Evolutionary conservation across 257 asterid species (phyloP).

Genomic region (Nicotiana knightiana): DNA sequence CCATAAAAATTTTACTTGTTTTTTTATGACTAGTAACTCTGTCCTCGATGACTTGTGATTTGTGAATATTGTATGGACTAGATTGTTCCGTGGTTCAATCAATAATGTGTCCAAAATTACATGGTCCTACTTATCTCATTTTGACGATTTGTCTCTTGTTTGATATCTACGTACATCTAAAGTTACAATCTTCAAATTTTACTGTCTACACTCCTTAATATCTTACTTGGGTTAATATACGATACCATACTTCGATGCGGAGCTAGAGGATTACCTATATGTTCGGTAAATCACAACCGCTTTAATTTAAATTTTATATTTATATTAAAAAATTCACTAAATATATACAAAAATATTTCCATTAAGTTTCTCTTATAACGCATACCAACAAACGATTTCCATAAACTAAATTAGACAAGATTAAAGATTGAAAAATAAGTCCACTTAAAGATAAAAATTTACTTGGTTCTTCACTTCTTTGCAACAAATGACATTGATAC

Average conservation of each 20-base stretch:
- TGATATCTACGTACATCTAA: not conserved
- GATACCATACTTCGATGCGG: no score
- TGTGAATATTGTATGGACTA: not conserved
- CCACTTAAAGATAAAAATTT: no score
- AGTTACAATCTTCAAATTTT: not conserved
- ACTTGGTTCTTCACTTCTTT: not conserved
- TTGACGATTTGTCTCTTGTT: not conserved
- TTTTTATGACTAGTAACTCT: no score
- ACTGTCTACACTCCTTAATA: not conserved
- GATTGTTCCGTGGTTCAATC: not conserved
- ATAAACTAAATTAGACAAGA: not conserved
- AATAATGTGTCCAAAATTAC: not conserved
- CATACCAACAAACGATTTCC: not conserved
- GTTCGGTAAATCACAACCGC: no score
- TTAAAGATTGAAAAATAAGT: no score
- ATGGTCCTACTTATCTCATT: not conserved
- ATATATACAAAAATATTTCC: not conserved
- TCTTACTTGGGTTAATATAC: no score
- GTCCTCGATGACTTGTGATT: no score
- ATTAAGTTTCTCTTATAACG: not conserved
- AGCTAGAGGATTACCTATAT: no score
- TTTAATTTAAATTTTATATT: no score
- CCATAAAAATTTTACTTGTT: no score
- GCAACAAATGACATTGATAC: not conserved
- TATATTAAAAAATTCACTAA: no score